These are phyloP conservation scores for Fomitopsis pulvina DNA, from an alignment of 768 basidiomycete species.

Conservation along the genomic window DNA sequence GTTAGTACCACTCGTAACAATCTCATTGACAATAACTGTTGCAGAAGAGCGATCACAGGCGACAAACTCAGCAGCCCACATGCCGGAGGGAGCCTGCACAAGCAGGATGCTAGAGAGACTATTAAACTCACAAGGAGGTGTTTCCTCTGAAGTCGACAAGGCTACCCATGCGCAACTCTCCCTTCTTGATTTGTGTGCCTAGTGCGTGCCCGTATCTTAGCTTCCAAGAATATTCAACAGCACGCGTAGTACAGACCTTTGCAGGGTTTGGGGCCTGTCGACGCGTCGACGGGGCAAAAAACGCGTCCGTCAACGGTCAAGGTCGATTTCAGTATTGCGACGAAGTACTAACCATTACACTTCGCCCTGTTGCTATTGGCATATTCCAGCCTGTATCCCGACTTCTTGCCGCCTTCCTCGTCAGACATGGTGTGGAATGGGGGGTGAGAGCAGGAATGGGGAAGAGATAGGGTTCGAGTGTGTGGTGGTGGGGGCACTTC, in stretches of 20 bases:
- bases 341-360: conserved; percentile 60
- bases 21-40: too few species aligned
- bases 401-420: conserved; percentile 35
- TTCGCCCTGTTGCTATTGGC: conserved; percentile 59
- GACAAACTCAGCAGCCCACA: too few species aligned
- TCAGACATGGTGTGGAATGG: conserved; percentile 28
- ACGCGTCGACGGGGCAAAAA: conserved; percentile 21
- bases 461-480: conserved; percentile 18
- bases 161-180: conserved; percentile 63
- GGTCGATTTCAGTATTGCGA: conserved; percentile 18
- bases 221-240: conserved; percentile 3
- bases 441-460: conserved; percentile 6
- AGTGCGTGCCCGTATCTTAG: conserved; percentile 24
- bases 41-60: too few species aligned
- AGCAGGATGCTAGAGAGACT: too few species aligned
- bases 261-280: conserved; percentile 72
- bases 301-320: conserved; percentile 17
- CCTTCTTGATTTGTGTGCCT: conserved; percentile 66
- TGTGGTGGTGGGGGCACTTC: conserved; percentile 13
- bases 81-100: too few species aligned
- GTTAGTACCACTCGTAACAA: neutral
- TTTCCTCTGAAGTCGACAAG: conserved; percentile 70
- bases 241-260: conserved; percentile 35
- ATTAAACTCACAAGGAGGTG: conserved; percentile 49
- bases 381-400: conserved; percentile 77